Evolutionary conservation across 371 early-diverging fungal species (phyloP), one percentile per base, ranked within the genome.

Genomic region (Umbelopsis sp.): DNA sequence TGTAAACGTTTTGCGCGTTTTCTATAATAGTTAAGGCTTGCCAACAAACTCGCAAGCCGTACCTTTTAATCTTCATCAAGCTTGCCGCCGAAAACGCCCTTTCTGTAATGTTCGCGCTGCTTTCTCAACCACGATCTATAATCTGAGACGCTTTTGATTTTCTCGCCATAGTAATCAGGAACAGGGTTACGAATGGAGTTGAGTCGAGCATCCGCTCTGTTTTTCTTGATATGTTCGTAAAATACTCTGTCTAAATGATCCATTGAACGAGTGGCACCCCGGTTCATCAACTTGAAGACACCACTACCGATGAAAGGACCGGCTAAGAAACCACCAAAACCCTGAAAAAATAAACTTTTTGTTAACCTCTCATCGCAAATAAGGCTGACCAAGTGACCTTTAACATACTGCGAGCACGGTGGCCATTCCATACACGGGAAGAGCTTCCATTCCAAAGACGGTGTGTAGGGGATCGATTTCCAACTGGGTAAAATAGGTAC

Each of bases 141-240:
- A 45, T 87, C 95, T 25, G 76, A 69, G 41, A 96, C 88, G 22
- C 92, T 92, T 65, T 88, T 85, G 76, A 97, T 92, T 79, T 93
- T 93, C 74, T 97, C 97, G 46, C 96, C 97, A 73, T 96, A 96
- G 71, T 91, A 96, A 74, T 97, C 96, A 14, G 97, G 96, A 57
- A 95, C 83, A 35, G 93, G 94, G 74, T 91, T 92, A 66, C 93
- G 88, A 50, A 88, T 81, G 9, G 91, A 91, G 64, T 92, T 88
- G 46, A 89, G 79, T 44, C 87, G 77, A 50, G 94, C 94, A 67
- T 93, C 90, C 12, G 94, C 93, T 45, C 96, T 85, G 76, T 93
- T 88, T 52, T 83, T 83, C 71, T 86, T 86, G 71, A 97, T 88
- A 45, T 93, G 92, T 62, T 90, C 86, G 78, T 88, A 94, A 72